Evolutionary conservation across 257 asterid species (phyloP).

Genomic region (Lycium barbarum): DNA sequence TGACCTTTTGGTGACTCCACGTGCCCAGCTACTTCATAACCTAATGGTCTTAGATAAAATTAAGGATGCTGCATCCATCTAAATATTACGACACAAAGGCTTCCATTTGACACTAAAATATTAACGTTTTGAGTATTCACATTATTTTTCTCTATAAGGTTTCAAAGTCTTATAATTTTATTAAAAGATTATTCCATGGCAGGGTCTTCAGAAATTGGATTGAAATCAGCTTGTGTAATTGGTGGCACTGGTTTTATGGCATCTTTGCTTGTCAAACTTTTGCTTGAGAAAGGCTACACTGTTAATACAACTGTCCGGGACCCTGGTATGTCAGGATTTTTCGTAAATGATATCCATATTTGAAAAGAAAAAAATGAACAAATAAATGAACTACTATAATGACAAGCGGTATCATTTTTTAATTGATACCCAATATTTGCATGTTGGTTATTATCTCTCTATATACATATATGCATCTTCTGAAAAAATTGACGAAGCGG

Average conservation of each 20-base stretch:
- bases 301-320: conserved; percentile 38
- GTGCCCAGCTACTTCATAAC: background rate
- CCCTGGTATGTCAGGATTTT: background rate
- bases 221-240: conserved; percentile 35
- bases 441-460: background rate
- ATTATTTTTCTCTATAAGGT: background rate
- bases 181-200: conserved; percentile 27
- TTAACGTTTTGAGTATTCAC: background rate
- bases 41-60: background rate
- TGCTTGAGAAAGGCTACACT: conserved; percentile 42
- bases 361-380: background rate
- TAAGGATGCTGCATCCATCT: background rate
- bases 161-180: background rate
- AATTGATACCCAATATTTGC: background rate
- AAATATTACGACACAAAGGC: background rate
- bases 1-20: background rate
- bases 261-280: conserved; percentile 34
- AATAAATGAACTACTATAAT: background rate
- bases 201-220: conserved; percentile 2
- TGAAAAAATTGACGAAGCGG: background rate
- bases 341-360: background rate
- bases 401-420: background rate
- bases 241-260: conserved; percentile 46
- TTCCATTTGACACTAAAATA: background rate
- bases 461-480: background rate